These are phyloP conservation scores for Tolypocladium tropicale DNA, from an alignment of 2,329 filamentous ascomycete species.

Conservation along the genomic window DNA sequence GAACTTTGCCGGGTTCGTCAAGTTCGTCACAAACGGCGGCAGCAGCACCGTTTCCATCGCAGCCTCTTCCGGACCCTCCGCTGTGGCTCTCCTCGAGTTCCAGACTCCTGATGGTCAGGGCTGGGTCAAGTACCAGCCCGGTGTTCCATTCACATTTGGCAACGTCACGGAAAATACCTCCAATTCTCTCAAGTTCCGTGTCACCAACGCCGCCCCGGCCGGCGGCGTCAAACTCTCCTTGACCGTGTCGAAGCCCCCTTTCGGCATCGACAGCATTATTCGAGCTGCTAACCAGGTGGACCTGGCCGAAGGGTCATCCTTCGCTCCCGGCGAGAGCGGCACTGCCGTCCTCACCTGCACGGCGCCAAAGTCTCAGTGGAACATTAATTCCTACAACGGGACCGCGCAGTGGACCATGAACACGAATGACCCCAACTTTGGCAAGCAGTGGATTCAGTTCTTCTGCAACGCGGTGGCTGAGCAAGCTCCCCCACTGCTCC, in stretches of 20 bases:
- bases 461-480: constrained; percentile 39
- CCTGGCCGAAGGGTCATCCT: constrained; percentile 43
- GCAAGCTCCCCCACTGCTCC: constrained; percentile 38
- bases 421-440: constrained; percentile 40
- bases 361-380: constrained; percentile 47
- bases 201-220: constrained; percentile 38
- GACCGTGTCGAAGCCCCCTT: constrained; percentile 52
- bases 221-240: constrained; percentile 38
- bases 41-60: constrained; percentile 35
- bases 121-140: constrained; percentile 37
- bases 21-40: constrained; percentile 37
- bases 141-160: constrained; percentile 41
- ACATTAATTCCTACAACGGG: constrained; percentile 38
- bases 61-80: constrained; percentile 36
- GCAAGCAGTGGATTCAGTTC: constrained; percentile 43
- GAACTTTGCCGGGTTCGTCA: constrained; percentile 38
- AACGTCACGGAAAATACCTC: constrained; percentile 42
- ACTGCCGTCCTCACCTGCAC: constrained; percentile 44
- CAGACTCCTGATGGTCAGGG: constrained; percentile 37
- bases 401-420: constrained; percentile 46
- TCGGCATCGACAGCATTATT: constrained; percentile 42
- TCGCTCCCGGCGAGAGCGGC: constrained; percentile 37
- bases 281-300: constrained; percentile 44
- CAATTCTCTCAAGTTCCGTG: constrained; percentile 35
- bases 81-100: constrained; percentile 43